Base-by-base conservation (phyloP, 106 monocot species). In the Platanthera guangdongensis region DNA sequence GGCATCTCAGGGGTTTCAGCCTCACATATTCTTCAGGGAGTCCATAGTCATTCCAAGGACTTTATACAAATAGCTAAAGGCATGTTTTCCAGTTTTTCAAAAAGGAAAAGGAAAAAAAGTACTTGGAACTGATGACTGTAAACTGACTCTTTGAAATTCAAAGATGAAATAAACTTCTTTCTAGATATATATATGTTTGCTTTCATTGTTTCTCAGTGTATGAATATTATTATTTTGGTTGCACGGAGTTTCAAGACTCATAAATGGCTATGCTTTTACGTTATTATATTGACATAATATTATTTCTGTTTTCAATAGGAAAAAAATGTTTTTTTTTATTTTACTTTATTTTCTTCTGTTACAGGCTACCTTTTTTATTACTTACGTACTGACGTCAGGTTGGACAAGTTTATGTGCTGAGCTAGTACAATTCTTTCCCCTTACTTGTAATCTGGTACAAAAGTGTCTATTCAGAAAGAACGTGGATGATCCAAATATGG, bases 321-420 rank as follows among this genome's bases (percentile, higher is more conserved):
- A 30, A 30, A 22, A 67, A 67, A 12, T 67, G 32, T 32, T 14
- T 8, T 60, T 8, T 60, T 67, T 67, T 46, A 16, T 15, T 47
- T 39, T 3, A 39, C 1, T 7, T 18, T 15, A 16, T 70, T n/a
- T 70, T 48, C 7, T 70, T 15, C 70, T 47, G 15, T 74, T 84
- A 76, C 89, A 92, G 95, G 95, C 92, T 45, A 95, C 95, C 12
- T 92, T 95, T 65, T 95, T 95, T 79, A 89, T 84, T 25, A 95
- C 95, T 57, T 95, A 95, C 81, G 92, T 95, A 65, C 64, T 95
- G 55, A 95, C 95, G 16, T 95, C 95, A 63, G 95, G 95, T 7
- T 95, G 95, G 95, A 80, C 95, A 77, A 86, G 95, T 70, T 77
- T 95, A 57, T 92, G 89, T 16, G 85, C 92, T 59, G 95, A 95